Evolutionary conservation across 108 stramenopile species (phyloP).

Genomic region (Poteriospumella lacustris): DNA sequence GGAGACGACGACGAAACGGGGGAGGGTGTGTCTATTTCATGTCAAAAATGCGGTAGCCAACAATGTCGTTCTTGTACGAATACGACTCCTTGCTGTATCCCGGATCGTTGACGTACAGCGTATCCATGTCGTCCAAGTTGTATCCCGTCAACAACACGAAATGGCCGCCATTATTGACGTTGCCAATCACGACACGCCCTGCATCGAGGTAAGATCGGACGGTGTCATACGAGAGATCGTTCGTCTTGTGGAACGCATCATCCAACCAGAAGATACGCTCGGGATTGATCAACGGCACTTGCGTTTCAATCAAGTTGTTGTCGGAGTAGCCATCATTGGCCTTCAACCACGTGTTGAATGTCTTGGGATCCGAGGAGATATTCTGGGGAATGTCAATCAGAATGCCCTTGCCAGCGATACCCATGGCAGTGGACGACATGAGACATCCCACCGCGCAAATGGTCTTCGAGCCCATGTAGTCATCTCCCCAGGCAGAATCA

Average conservation of each 20-base stretch:
- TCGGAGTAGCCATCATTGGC: slow-evolving; percentile 25
- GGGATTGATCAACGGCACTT: slow-evolving; percentile 29
- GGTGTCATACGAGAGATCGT: neutral
- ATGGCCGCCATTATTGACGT: slow-evolving; percentile 33
- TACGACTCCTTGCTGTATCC: slow-evolving; percentile 29
- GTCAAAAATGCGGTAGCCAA: slow-evolving; percentile 36
- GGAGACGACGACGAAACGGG: too few species aligned
- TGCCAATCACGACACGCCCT: slow-evolving; percentile 37
- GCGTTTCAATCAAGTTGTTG: slow-evolving; percentile 31
- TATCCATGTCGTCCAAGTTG: neutral
- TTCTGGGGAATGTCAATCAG: neutral
- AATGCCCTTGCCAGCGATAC: slow-evolving; percentile 17
- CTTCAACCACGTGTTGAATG: slow-evolving; percentile 31
- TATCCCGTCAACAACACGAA: slow-evolving; percentile 30
- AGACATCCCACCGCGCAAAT: slow-evolving; percentile 36
- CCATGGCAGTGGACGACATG: slow-evolving; percentile 38
- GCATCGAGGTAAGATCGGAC: slow-evolving; percentile 11
- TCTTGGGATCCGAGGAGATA: slow-evolving; percentile 9
- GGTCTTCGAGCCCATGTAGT: slow-evolving; percentile 24
- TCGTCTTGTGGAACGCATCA: slow-evolving; percentile 33
- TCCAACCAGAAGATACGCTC: slow-evolving; percentile 23
- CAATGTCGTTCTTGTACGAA: slow-evolving; percentile 30
- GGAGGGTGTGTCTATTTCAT: too few species aligned
- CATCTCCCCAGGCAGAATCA: slow-evolving; percentile 32
- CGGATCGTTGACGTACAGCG: slow-evolving; percentile 34